Evolutionary conservation across 2,329 filamentous ascomycete genomes (phyloP).

Genomic region (Alternaria brassicicola): DNA sequence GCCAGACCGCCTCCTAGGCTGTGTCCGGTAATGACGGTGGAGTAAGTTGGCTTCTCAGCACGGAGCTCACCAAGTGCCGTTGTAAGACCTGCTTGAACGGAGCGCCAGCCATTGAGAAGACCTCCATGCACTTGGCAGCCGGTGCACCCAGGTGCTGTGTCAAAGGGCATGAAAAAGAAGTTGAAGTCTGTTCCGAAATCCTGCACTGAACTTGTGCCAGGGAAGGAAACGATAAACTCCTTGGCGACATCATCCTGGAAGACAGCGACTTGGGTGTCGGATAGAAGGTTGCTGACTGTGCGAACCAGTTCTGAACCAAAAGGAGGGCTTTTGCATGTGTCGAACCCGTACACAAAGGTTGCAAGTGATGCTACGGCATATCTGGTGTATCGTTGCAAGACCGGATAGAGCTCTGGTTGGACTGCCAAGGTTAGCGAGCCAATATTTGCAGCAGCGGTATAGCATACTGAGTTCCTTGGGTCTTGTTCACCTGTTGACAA

Average conservation of each 20-base stretch:
- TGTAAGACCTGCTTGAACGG: conserved; percentile 53
- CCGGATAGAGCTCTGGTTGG: conserved; percentile 10
- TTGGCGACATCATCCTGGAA: conserved; percentile 17
- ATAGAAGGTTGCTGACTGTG: conserved; percentile 8
- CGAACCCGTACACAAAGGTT: conserved; percentile 20
- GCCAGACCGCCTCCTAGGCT: conserved; percentile 70
- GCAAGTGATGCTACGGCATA: conserved; percentile 22
- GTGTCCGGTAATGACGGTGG: conserved; percentile 66
- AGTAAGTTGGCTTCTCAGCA: conserved; percentile 57
- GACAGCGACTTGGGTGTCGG: conserved; percentile 20
- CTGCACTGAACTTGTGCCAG: conserved; percentile 16
- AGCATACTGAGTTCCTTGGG: conserved; percentile 8
- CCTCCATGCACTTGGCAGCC: conserved; percentile 63
- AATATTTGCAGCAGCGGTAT: background rate
- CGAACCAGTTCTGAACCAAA: conserved; percentile 18
- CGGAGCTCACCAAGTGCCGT: conserved; percentile 53
- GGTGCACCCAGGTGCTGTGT: conserved; percentile 25
- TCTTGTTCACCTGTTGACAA: conserved; percentile 3
- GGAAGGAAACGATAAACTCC: conserved; percentile 23
- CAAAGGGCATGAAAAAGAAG: conserved; percentile 14
- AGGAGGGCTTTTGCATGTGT: conserved; percentile 17
- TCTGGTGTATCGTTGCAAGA: conserved; percentile 21
- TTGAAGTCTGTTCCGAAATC: conserved; percentile 21
- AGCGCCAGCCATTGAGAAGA: conserved; percentile 63
- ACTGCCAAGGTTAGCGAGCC: conserved; percentile 7